These are phyloP conservation scores for Pseudocercospora macadamiae DNA, from an alignment of 2,329 filamentous ascomycete genomes.

Conservation along the genomic window DNA sequence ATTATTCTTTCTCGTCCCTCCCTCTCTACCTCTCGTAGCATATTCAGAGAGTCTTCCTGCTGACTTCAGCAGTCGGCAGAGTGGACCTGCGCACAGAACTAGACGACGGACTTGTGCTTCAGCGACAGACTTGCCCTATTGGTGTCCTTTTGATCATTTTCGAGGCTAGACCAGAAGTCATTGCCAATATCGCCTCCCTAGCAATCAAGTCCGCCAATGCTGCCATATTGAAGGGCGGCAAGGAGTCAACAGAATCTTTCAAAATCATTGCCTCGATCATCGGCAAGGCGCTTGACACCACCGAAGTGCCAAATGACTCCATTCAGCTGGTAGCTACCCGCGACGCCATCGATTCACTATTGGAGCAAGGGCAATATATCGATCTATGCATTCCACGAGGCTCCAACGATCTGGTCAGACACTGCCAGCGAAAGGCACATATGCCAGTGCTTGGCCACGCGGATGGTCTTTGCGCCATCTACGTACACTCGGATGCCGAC, in stretches of 20 bases:
- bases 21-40: background rate
- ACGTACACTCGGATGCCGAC: slow-evolving; percentile 79
- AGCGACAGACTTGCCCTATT: slow-evolving; percentile 90
- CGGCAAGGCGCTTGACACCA: slow-evolving; percentile 71
- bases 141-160: slow-evolving; percentile 98
- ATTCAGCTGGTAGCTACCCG: slow-evolving; percentile 93
- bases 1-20: background rate
- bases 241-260: slow-evolving; percentile 95
- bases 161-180: slow-evolving; percentile 95
- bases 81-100: slow-evolving; percentile 81
- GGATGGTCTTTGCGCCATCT: slow-evolving; percentile 87
- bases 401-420: slow-evolving; percentile 84
- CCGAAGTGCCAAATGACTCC: slow-evolving; percentile 78
- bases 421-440: slow-evolving; percentile 86
- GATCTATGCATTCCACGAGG: slow-evolving; percentile 94
- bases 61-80: slow-evolving; percentile 68
- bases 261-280: slow-evolving; percentile 86
- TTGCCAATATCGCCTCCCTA: slow-evolving; percentile 94
- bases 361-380: slow-evolving; percentile 82
- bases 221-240: slow-evolving; percentile 94
- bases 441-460: slow-evolving; percentile 97
- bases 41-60: slow-evolving; percentile 27
- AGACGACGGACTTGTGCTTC: slow-evolving; percentile 82
- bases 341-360: slow-evolving; percentile 85
- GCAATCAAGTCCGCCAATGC: slow-evolving; percentile 97